Percentiles rank a stretch among this genome's conserved stretches.
Conservation (phyloP, 768 basidiomycete species). For the Kwoniella pini region DNA sequence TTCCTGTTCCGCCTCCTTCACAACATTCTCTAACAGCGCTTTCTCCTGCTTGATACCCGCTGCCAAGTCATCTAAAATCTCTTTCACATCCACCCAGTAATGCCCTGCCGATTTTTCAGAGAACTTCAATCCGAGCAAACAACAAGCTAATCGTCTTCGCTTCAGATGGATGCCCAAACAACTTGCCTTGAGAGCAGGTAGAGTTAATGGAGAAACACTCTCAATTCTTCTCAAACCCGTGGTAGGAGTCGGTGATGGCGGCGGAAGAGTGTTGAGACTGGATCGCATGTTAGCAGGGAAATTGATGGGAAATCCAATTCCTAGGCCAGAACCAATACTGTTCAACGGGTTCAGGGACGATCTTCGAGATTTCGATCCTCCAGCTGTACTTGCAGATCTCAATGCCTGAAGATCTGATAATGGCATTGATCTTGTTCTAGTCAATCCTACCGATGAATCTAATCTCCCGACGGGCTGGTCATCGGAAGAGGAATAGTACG, state of each 20-base stretch:
- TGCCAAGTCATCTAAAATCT: conserved; percentile 21
- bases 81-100: conserved; percentile 33
- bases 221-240: conserved; percentile 7
- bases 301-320: neutral
- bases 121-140: conserved; percentile 47
- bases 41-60: conserved; percentile 8
- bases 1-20: conserved; percentile 3
- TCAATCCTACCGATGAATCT: conserved; percentile 5
- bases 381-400: conserved; percentile 26
- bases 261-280: neutral
- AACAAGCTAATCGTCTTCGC: conserved; percentile 45
- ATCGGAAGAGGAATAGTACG: conserved; percentile 33
- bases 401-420: conserved; percentile 35
- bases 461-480: neutral
- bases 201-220: conserved; percentile 37
- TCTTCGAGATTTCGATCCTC: conserved; percentile 19
- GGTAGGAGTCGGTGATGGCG: neutral
- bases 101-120: neutral
- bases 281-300: conserved; percentile 6
- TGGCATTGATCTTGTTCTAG: conserved; percentile 27
- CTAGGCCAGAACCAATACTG: neutral
- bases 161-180: conserved; percentile 47
- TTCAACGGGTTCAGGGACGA: conserved; percentile 6
- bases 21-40: conserved; percentile 8
- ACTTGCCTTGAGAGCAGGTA: conserved; percentile 41